These are phyloP conservation scores for Circinella minor DNA, from an alignment of 371 early-diverging fungal genomes.

Conservation along the genomic window DNA sequence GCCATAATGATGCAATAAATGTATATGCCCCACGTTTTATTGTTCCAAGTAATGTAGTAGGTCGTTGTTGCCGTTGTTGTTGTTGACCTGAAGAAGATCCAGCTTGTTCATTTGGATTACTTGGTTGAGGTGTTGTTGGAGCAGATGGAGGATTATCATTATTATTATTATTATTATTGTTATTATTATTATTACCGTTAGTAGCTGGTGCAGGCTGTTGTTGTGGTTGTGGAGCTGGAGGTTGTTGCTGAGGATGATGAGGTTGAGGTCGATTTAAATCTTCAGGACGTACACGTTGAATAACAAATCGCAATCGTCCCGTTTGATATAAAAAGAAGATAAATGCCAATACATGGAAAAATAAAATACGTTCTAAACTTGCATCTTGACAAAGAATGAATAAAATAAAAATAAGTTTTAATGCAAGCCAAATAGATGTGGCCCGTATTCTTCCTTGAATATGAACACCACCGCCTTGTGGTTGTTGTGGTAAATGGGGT, in stretches of 20 bases:
- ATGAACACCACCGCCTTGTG: slow-evolving; percentile 4
- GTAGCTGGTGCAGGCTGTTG: background rate
- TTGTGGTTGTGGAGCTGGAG: slow-evolving; percentile 4
- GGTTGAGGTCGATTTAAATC: slow-evolving; percentile 18
- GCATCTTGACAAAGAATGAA: slow-evolving; percentile 51
- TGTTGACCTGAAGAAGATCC: background rate
- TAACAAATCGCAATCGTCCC: slow-evolving; percentile 42
- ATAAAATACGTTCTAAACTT: slow-evolving; percentile 40
- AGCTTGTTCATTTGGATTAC: slow-evolving; percentile 3
- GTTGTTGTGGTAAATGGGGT: slow-evolving; percentile 9
- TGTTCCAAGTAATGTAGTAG: slow-evolving; percentile 16
- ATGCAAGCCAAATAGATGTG: slow-evolving; percentile 42
- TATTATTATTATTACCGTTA: background rate
- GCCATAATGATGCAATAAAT: slow-evolving; percentile 52
- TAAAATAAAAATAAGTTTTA: slow-evolving; percentile 41
- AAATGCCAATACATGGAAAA: slow-evolving; percentile 43
- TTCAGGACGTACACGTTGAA: slow-evolving; percentile 37
- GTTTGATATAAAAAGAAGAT: slow-evolving; percentile 51
- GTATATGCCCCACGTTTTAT: slow-evolving; percentile 43
- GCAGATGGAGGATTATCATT: background rate
- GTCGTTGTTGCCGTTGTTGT: slow-evolving; percentile 9
- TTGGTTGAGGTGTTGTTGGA: background rate
- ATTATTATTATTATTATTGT: background rate
- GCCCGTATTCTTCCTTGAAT: slow-evolving; percentile 22
- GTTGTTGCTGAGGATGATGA: slow-evolving; percentile 10